A percentile compares a stretch with the other conserved stretches of the same genome.
phyloP scores from a whole-genome alignment of 495 filamentous ascomycete genomes.

The Aspergillus panamensis region DNA sequence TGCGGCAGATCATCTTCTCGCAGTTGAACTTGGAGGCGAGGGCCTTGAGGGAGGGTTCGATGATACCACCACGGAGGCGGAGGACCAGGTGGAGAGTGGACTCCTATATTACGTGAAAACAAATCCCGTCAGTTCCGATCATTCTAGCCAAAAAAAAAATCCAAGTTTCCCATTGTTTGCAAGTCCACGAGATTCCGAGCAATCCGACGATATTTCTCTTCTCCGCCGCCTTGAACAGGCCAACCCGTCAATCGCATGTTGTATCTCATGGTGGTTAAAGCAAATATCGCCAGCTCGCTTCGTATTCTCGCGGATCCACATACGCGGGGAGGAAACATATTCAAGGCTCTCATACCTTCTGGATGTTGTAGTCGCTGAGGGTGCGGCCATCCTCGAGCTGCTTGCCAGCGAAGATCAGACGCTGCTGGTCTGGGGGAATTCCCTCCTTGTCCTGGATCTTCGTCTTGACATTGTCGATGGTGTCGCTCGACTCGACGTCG shows the following conservation, averaged over 20 bases:
- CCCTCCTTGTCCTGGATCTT: conserved; percentile 99
- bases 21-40: conserved; percentile 99
- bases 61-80: conserved; percentile 98
- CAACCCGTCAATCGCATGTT: too few species aligned
- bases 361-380: conserved; percentile 99
- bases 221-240: too few species aligned
- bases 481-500: conserved; percentile 98
- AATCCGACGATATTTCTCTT: too few species aligned
- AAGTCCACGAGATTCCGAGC: too few species aligned
- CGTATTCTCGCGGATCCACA: too few species aligned
- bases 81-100: conserved; percentile 99
- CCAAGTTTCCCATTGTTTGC: too few species aligned
- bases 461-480: conserved; percentile 96
- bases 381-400: conserved; percentile 99
- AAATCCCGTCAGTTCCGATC: conserved; percentile 26
- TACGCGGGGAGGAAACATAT: background rate
- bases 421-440: conserved; percentile 98
- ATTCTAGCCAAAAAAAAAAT: background rate
- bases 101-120: conserved; percentile 58
- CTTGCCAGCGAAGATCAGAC: conserved; percentile 99
- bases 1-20: conserved; percentile 99
- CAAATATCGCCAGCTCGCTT: too few species aligned
- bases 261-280: too few species aligned
- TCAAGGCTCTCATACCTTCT: conserved; percentile 70
- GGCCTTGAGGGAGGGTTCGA: conserved; percentile 98